These are phyloP conservation scores for Penicillium sp. DNA, from an alignment of 2,329 filamentous ascomycete genomes.

Conservation along the genomic window DNA sequence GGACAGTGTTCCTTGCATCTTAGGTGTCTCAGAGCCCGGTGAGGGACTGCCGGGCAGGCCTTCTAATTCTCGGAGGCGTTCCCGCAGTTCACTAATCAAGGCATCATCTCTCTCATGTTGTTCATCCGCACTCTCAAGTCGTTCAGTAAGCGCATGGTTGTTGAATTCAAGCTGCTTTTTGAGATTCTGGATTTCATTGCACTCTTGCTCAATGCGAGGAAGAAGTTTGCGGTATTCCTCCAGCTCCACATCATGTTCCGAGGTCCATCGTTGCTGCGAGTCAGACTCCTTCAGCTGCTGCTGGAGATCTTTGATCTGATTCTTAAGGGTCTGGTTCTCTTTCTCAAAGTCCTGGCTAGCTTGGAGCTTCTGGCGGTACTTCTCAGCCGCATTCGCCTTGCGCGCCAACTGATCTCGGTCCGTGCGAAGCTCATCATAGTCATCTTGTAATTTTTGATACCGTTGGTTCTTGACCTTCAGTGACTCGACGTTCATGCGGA, in stretches of 20 bases:
- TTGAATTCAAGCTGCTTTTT: constrained; percentile 52
- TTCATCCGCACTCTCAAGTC: constrained; percentile 45
- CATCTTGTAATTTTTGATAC: constrained; percentile 49
- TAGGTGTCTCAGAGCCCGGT: constrained; percentile 40
- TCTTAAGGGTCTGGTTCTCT: constrained; percentile 48
- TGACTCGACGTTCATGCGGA: constrained; percentile 46
- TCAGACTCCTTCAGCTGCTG: constrained; percentile 48
- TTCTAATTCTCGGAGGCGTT: constrained; percentile 45
- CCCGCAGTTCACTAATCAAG: constrained; percentile 43
- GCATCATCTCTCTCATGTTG: constrained; percentile 44
- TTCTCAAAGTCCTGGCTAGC: constrained; percentile 51
- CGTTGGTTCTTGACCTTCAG: constrained; percentile 47
- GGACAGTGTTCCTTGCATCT: constrained; percentile 40
- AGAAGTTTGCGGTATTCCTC: constrained; percentile 48
- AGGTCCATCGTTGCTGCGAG: constrained; percentile 40
- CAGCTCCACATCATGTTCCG: constrained; percentile 43
- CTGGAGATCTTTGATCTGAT: constrained; percentile 48
- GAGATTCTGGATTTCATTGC: constrained; percentile 48
- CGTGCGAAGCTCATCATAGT: constrained; percentile 51
- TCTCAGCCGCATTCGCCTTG: constrained; percentile 51
- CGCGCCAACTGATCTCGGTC: constrained; percentile 47
- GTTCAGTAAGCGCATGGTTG: constrained; percentile 47
- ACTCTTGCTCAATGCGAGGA: constrained; percentile 49
- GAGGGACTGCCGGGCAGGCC: constrained; percentile 41
- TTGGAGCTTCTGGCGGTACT: constrained; percentile 51